Evolutionary conservation across 257 asterid species (phyloP).

Genomic region (Knoxia roxburghii): DNA sequence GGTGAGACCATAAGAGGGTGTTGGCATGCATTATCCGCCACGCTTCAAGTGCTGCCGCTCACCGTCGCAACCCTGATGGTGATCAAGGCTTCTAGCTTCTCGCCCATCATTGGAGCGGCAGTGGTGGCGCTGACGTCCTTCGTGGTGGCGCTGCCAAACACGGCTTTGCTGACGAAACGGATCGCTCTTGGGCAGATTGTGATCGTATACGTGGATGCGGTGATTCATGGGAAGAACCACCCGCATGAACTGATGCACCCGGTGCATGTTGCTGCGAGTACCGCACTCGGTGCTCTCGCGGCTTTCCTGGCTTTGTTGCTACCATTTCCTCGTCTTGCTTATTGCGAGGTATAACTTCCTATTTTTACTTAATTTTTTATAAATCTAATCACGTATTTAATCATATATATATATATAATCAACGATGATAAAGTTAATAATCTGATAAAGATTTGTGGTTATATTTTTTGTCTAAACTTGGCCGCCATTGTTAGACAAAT

Average conservation of each 20-base stretch:
- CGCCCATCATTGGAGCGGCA: constrained; percentile 27
- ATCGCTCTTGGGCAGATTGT: constrained; percentile 68
- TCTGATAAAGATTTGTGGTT: too few relatives aligned
- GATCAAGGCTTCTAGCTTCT: constrained; percentile 17
- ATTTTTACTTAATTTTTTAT: too few relatives aligned
- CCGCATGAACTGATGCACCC: constrained; percentile 31
- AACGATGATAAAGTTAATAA: too few relatives aligned
- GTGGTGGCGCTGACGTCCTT: constrained; percentile 35
- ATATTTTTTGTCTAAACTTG: too few relatives aligned
- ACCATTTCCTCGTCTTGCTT: constrained; percentile 50
- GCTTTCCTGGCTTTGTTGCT: constrained; percentile 43
- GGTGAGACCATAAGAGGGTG: constrained; percentile 54
- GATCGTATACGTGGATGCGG: constrained; percentile 35
- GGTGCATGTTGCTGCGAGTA: constrained; percentile 44
- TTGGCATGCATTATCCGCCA: constrained; percentile 52
- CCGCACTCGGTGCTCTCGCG: constrained; percentile 47
- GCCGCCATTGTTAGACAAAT: too few relatives aligned
- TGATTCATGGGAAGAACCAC: constrained; percentile 18
- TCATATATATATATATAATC: too few relatives aligned
- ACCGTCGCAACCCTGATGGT: constrained; percentile 32
- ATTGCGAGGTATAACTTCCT: constrained; percentile 28
- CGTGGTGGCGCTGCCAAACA: constrained; percentile 49
- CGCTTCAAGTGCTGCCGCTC: constrained; percentile 47
- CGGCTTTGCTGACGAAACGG: constrained; percentile 43
- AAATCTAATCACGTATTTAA: too few relatives aligned